Evolutionary conservation across 1,284 basidiomycete genomes (phyloP).

Genomic region (Ceratobasidium sp.): DNA sequence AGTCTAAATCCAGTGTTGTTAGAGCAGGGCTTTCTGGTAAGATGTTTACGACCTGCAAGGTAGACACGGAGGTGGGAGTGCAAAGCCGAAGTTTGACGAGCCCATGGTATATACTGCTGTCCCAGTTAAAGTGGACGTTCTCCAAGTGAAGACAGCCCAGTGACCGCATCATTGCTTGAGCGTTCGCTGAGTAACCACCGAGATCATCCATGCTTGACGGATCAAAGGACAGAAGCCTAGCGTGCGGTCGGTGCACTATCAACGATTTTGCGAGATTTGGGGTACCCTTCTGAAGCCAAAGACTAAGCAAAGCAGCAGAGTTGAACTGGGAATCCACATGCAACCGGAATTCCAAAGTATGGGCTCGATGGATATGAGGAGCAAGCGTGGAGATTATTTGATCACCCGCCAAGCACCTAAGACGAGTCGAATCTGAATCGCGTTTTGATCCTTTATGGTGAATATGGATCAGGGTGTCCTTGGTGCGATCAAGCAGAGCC

Average conservation of each 20-base stretch:
- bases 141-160: background rate
- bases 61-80: background rate
- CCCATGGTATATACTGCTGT: background rate
- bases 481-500: background rate
- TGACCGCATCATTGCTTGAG: background rate
- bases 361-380: background rate
- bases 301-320: background rate
- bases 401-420: background rate
- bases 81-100: slow-evolving; percentile 1
- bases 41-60: background rate
- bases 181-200: background rate
- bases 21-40: background rate
- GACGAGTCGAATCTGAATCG: no score
- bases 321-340: no score
- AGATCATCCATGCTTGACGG: background rate
- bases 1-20: background rate
- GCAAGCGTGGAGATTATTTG: background rate
- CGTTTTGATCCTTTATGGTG: background rate
- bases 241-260: background rate
- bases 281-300: background rate
- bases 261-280: background rate
- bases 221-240: no score
- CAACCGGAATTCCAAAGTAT: background rate
- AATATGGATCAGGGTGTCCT: background rate
- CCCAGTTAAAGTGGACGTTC: background rate